phyloP scores from a whole-genome alignment of 805 yeast species.

The Grigorovia yakushimaensis region DNA sequence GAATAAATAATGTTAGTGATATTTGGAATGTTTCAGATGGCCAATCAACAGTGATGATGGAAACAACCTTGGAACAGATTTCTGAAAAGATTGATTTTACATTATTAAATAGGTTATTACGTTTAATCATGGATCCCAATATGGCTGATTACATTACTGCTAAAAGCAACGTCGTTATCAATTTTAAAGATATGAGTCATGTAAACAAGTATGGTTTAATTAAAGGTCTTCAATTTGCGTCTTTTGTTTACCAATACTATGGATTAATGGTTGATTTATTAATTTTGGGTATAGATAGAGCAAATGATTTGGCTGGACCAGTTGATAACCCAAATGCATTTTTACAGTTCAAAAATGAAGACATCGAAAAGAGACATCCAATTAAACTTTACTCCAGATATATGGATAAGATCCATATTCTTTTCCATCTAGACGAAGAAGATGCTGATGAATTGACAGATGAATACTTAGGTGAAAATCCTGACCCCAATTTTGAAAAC shows the following conservation, averaged over 20 bases:
- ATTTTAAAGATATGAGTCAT: conserved; percentile 93
- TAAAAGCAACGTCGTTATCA: conserved; percentile 70
- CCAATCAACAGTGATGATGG: conserved; percentile 75
- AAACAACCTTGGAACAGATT: conserved; percentile 57
- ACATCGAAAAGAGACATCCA: conserved; percentile 60
- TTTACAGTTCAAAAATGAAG: conserved; percentile 52
- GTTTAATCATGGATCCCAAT: conserved; percentile 77
- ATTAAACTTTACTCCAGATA: conserved; percentile 74
- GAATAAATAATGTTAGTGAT: conserved; percentile 64
- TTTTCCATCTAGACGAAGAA: conserved; percentile 62
- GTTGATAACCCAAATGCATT: conserved; percentile 65
- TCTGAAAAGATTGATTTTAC: conserved; percentile 87
- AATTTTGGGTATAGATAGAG: conserved; percentile 77
- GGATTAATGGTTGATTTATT: conserved; percentile 77
- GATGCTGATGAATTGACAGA: conserved; percentile 70
- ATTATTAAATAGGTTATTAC: conserved; percentile 65
- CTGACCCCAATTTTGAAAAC: conserved; percentile 86
- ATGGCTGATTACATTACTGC: conserved; percentile 93
- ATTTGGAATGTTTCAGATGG: conserved; percentile 77
- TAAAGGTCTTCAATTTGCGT: conserved; percentile 82
- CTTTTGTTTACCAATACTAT: conserved; percentile 84
- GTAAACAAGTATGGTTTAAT: conserved; percentile 81
- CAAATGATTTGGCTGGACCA: conserved; percentile 78
- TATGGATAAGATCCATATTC: conserved; percentile 68
- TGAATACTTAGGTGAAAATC: conserved; percentile 71